A percentile compares a stretch with the other conserved stretches of the same genome.
Conservation (phyloP, 169 alveolate genomes). For the Plasmodium coatneyi region DNA sequence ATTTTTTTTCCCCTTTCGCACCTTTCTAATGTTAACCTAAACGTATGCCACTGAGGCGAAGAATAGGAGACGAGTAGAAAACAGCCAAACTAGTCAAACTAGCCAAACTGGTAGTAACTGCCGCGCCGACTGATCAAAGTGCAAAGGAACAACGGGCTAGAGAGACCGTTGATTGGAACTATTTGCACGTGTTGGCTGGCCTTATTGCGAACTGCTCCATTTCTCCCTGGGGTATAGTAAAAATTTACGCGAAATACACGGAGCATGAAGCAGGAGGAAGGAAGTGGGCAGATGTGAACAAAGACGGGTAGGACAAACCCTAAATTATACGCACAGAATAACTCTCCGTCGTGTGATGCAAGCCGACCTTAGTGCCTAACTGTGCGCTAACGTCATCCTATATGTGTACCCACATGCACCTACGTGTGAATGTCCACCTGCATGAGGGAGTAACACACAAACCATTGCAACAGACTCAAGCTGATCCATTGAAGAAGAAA, state of each 20-base stretch:
- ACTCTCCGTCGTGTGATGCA: neutral
- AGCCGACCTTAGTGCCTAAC: neutral
- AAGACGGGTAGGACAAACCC: neutral
- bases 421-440: neutral
- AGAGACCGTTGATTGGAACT: neutral
- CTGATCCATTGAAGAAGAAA: neutral
- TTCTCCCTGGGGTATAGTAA: neutral
- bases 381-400: neutral
- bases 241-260: neutral
- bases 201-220: neutral
- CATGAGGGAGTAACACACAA: neutral
- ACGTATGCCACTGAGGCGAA: neutral
- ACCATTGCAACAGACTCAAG: neutral
- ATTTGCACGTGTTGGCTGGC: neutral
- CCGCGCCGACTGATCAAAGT: neutral
- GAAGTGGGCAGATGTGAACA: neutral
- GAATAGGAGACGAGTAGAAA: neutral
- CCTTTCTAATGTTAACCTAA: neutral
- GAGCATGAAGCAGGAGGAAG: neutral
- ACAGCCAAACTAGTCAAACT: neutral
- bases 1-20: neutral
- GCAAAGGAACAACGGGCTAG: neutral
- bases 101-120: neutral
- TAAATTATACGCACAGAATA: neutral
- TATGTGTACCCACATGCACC: neutral